Evolutionary conservation across 2,329 filamentous ascomycete species (phyloP).

Genomic region (Zalaria sp.): DNA sequence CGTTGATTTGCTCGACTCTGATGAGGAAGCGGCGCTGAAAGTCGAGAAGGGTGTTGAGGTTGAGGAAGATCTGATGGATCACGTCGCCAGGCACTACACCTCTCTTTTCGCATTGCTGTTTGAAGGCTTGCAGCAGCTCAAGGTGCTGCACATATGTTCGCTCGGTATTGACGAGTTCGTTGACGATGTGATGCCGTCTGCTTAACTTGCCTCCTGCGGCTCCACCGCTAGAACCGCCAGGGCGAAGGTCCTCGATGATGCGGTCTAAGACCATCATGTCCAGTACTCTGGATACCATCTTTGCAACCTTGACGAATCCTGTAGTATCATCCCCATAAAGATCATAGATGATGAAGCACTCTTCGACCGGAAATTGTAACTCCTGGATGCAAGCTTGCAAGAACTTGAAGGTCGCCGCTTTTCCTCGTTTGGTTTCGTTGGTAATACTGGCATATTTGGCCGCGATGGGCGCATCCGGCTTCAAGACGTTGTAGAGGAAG

Average conservation of each 20-base stretch:
- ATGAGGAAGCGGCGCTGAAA: conserved; percentile 93
- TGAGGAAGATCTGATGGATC: conserved; percentile 90
- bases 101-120: conserved; percentile 76
- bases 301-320: conserved; percentile 82
- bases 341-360: conserved; percentile 86
- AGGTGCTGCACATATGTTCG: conserved; percentile 96
- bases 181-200: conserved; percentile 76
- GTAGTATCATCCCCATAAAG: conserved; percentile 89
- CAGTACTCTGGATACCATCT: conserved; percentile 83
- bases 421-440: conserved; percentile 59
- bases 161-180: conserved; percentile 87
- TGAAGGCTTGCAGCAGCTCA: conserved; percentile 84
- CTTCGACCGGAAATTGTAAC: conserved; percentile 61
- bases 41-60: conserved; percentile 87
- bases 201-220: conserved; percentile 38
- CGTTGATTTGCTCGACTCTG: conserved; percentile 89
- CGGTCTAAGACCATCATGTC: conserved; percentile 72
- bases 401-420: conserved; percentile 85
- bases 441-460: conserved; percentile 23
- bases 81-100: conserved; percentile 79
- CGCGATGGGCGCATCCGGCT: conserved; percentile 54
- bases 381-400: conserved; percentile 78
- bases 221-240: conserved; percentile 39
- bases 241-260: conserved; percentile 45
- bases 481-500: conserved; percentile 74